Evolutionary conservation across 345 rosid genomes (phyloP).

Genomic region (Nasturtium officinale): DNA sequence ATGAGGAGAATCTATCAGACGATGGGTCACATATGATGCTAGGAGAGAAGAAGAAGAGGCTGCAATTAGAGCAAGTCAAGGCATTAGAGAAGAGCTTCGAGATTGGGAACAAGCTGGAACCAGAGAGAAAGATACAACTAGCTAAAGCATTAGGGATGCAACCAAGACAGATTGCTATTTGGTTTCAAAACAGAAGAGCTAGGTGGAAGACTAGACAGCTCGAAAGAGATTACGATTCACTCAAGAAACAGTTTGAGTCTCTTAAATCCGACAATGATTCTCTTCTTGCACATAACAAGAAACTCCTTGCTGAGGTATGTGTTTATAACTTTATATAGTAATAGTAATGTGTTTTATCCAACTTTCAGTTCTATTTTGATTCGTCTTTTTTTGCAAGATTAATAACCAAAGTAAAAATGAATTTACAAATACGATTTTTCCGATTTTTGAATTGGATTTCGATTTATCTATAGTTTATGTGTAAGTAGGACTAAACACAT

Average conservation of each 20-base stretch:
- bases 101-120: slow-evolving; percentile 77
- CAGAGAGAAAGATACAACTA: slow-evolving; percentile 70
- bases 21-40: slow-evolving; percentile 62
- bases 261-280: slow-evolving; percentile 65
- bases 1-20: slow-evolving; percentile 68
- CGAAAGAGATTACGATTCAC: slow-evolving; percentile 63
- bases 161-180: slow-evolving; percentile 72
- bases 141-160: slow-evolving; percentile 71
- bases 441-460: background rate
- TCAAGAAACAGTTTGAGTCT: slow-evolving; percentile 67
- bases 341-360: background rate
- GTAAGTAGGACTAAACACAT: slow-evolving; percentile 7
- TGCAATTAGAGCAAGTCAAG: slow-evolving; percentile 68
- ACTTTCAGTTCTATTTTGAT: background rate
- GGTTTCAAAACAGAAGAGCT: slow-evolving; percentile 82
- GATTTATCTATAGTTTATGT: background rate
- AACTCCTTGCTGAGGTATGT: slow-evolving; percentile 62
- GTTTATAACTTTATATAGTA: background rate
- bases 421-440: background rate
- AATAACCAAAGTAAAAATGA: background rate
- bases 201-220: slow-evolving; percentile 82
- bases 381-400: background rate
- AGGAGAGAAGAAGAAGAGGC: slow-evolving; percentile 80
- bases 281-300: slow-evolving; percentile 66
- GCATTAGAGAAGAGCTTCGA: slow-evolving; percentile 76